Evolutionary conservation across 768 basidiomycete species (phyloP), one percentile per base, ranked within the genome.

Genomic region (Amanita subjunquillea): DNA sequence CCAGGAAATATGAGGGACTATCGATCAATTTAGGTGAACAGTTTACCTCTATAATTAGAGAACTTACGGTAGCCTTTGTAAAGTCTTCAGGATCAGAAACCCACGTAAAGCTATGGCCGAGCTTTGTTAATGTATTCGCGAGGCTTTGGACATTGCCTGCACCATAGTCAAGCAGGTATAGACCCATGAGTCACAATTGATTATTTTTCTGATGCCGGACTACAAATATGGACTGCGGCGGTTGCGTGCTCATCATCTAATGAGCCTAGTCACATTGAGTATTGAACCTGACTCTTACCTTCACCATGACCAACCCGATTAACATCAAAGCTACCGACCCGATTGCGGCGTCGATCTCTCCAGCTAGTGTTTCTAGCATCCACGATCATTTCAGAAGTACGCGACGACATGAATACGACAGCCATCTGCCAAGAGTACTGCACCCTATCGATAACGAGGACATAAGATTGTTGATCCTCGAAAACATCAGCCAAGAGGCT

Each of bases 1-100:
- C 96, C 96, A 44, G 96, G 96, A 67, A 99, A 98, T 59, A 99
- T 77, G 64, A 99, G 83, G 68, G 81, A 85, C 96, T 99, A 59
- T 55, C 12, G 34, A 34, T 34, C 34, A 34, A 34, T 13, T 1
- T 4, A 34, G 32, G 13, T 3, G 32, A 32, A 3, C 13, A 4
- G 34, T 34, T 13, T 34, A 34, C 12, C 10, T 34, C 3, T 12
- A 4, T 34, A 13, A 13, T 13, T 34, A 13, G 34, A 34, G 10
- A 13, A 34, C 34, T 76, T 65, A 97, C 96, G 46, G 92, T 84
- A 47, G 93, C 93, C 63, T 84, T 79, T 55, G 80, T 76, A 66
- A 99, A 91, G 67, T 98, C 96, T 5, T 76, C 74, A 20, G 85
- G 80, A 15, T 75, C 69, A 27, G 82, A 75, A 64, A 99, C 86